Conservation (phyloP, 2,329 filamentous ascomycete genomes). For the Peltaster fructicola region DNA sequence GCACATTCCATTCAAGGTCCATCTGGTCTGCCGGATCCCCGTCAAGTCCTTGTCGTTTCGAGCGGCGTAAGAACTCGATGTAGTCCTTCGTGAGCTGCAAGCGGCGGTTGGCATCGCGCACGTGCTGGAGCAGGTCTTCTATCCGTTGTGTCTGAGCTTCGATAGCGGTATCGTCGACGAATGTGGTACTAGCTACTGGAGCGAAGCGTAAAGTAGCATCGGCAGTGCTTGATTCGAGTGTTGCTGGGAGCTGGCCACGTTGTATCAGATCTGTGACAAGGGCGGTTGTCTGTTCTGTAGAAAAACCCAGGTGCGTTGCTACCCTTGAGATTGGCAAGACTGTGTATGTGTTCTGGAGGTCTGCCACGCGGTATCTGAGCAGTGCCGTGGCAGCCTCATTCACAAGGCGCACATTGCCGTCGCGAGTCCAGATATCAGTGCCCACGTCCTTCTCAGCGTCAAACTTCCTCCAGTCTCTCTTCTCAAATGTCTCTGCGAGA, state of each 20-base stretch:
- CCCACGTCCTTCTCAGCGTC: conserved; percentile 46
- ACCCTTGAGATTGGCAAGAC: conserved; percentile 40
- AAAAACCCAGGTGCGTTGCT: conserved; percentile 31
- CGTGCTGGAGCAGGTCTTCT: conserved; percentile 30
- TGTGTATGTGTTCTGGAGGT: conserved; percentile 55
- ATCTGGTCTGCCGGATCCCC: conserved; percentile 19
- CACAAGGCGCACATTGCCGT: conserved; percentile 52
- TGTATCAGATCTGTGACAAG: conserved; percentile 37
- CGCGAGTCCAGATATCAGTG: conserved; percentile 37
- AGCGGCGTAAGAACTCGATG: conserved; percentile 34
- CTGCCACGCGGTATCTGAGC: conserved; percentile 56
- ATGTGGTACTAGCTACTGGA: conserved; percentile 11
- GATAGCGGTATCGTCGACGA: conserved; percentile 22
- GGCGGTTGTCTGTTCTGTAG: conserved; percentile 33
- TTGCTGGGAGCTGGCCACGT: conserved; percentile 32
- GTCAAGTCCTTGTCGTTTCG: conserved; percentile 21
- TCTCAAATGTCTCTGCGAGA: conserved; percentile 51
- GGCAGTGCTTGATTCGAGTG: conserved; percentile 25
- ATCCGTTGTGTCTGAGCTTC: conserved; percentile 33
- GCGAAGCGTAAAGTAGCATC: conserved; percentile 37
- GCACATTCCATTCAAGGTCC: conserved; percentile 17
- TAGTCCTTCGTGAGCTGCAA: conserved; percentile 42
- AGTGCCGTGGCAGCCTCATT: conserved; percentile 52
- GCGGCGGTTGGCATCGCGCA: conserved; percentile 37
- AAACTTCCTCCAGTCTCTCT: conserved; percentile 39